phyloP scores from a whole-genome alignment of 768 basidiomycete genomes.

The Pulveroboletus sp. region DNA sequence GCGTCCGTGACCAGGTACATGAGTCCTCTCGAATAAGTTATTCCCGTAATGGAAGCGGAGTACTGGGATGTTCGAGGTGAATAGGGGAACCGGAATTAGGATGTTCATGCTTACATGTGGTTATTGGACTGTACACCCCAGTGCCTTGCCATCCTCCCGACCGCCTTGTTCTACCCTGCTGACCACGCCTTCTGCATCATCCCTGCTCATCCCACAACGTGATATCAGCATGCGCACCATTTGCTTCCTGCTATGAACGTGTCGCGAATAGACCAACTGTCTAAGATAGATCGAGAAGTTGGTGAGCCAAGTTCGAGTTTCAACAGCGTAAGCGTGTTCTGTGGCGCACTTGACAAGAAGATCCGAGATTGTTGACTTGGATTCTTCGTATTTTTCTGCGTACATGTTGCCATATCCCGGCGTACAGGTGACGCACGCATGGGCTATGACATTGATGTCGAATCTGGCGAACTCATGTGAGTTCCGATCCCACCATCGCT shows the following conservation, averaged over 20 bases:
- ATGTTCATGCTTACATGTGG: constrained; percentile 1
- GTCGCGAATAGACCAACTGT: constrained; percentile 20
- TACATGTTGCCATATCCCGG: constrained; percentile 31
- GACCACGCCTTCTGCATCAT: constrained; percentile 19
- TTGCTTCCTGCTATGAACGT: constrained; percentile 19
- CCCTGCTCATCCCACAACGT: constrained; percentile 24
- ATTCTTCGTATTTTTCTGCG: constrained; percentile 36
- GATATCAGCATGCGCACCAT: constrained; percentile 24
- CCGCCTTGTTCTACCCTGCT: constrained; percentile 16
- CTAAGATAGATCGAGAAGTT: constrained; percentile 23
- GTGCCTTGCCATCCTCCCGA: neutral
- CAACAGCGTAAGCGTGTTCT: constrained; percentile 17
- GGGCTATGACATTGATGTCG: constrained; percentile 21
- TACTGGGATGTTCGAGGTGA: neutral
- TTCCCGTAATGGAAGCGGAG: neutral
- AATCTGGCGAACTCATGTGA: constrained; percentile 20
- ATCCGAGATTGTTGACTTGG: constrained; percentile 25
- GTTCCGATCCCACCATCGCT: constrained; percentile 34
- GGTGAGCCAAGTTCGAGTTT: constrained; percentile 25
- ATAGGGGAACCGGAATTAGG: neutral
- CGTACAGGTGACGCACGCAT: constrained; percentile 33
- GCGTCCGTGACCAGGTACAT: neutral
- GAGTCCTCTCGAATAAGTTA: neutral
- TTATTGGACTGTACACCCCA: constrained; percentile 20
- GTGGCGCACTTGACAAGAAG: constrained; percentile 23